Base-by-base conservation (phyloP, 2,329 filamentous ascomycete species). In the Colletotrichum tofieldiae region DNA sequence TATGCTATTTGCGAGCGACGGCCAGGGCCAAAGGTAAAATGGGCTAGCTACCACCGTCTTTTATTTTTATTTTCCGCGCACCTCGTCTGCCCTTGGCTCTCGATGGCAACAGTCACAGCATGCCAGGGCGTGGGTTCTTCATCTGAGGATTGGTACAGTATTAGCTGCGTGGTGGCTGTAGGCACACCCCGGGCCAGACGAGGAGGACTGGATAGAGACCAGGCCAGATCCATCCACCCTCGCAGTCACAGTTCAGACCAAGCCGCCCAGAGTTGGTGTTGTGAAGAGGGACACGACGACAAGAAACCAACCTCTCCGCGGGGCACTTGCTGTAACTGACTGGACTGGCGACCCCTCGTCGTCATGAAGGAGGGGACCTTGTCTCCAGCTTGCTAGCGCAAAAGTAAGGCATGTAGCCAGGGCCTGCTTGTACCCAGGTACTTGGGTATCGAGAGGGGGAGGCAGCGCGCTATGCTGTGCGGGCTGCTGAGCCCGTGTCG, bases 281-380 rank as follows among this genome's bases (percentile, higher is more conserved):
- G 45, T 26, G 11, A 26, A 26, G 20, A 56, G 35, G n/a, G 54
- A 56, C 54, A 20, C 52, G 32, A 20, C 52, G 32, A 43, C 51
- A 39, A 58, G 43, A 49, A 58, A 39, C 43, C 52, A 54, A 60
- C 43, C 32, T 59, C 29, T 66, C 23, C 18, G 51, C 39, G 58
- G 18, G 58, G 45, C 45, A 39, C 7, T 43, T 45, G 56, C 37
- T n/a, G 55, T 43, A 54, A 66, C 45, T 29, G 67, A 67, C 65
- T 51, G 49, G 65, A 59, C 43, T 43, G 49, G 67, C 61, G 41
- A 66, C 65, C 65, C 59, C 59, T 72, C 65, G 65, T 68, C 59
- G 59, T 69, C 65, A 64, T 64, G 69, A 63, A 62, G 58, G 59
- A 72, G 59, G 68, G 69, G 65, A 64, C 69, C 65, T 72, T 72